A percentile compares a stretch with the other conserved stretches of the same genome.
phyloP scores from a whole-genome alignment of 176 grass and related monocot species.

The Musa troglodytarum region DNA sequence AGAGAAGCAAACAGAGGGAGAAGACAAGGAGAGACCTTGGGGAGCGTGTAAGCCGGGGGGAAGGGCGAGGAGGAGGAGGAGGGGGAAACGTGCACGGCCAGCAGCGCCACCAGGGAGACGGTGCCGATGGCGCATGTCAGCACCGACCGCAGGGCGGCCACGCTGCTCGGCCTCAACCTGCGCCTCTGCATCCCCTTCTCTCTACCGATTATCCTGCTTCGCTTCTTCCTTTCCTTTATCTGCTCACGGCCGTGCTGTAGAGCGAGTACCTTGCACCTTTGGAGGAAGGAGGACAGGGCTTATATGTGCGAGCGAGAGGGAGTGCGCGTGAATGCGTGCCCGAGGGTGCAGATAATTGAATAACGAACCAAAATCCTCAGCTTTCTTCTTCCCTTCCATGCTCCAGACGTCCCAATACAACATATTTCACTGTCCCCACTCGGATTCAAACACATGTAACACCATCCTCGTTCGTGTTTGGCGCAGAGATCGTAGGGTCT shows the following conservation, averaged over 20 bases:
- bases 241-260: too few species aligned
- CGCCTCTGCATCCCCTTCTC: slow-evolving; percentile 39
- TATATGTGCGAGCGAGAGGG: neutral
- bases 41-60: slow-evolving; percentile 35
- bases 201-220: neutral
- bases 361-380: neutral
- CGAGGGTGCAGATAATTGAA: neutral
- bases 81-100: slow-evolving; percentile 44
- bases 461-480: neutral
- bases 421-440: neutral
- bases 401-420: neutral
- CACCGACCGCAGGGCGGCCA: slow-evolving; percentile 28
- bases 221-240: neutral
- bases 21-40: slow-evolving; percentile 26
- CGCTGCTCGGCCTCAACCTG: slow-evolving; percentile 32
- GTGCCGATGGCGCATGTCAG: slow-evolving; percentile 28
- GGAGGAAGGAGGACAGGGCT: neutral
- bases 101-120: slow-evolving; percentile 34
- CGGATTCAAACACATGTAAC: neutral
- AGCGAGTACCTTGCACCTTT: too few species aligned
- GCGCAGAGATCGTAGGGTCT: too few species aligned
- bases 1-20: neutral
- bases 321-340: neutral
- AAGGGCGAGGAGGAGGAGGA: neutral
- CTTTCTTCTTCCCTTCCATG: neutral